These are phyloP conservation scores for Tylopilus rubrobrunneus DNA, from an alignment of 768 basidiomycete genomes.

Conservation along the genomic window DNA sequence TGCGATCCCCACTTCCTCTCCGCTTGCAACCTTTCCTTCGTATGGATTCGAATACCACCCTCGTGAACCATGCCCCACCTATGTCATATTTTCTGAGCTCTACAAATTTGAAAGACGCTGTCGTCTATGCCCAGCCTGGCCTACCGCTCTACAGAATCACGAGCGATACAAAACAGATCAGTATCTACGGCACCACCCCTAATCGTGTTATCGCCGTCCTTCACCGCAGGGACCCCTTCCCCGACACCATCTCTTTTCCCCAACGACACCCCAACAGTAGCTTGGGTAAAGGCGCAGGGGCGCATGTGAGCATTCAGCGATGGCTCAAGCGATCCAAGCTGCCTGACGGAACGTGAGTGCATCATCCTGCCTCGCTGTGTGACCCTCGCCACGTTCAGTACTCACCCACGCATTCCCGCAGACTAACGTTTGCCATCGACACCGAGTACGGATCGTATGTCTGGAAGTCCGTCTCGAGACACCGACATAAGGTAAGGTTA, in stretches of 20 bases:
- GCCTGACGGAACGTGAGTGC: constrained; percentile 22
- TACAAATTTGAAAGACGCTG: constrained; percentile 13
- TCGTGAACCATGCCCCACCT: constrained; percentile 23
- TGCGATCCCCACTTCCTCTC: background rate
- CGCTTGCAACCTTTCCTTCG: too few relatives aligned
- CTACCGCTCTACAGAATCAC: constrained; percentile 26
- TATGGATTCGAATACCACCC: constrained; percentile 29
- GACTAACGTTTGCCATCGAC: constrained; percentile 18
- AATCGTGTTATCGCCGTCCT: constrained; percentile 20
- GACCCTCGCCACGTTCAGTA: background rate
- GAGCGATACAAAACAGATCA: constrained; percentile 17
- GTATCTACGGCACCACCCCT: constrained; percentile 8
- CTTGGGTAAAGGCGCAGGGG: background rate
- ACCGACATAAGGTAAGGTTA: constrained; percentile 21
- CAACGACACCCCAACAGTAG: background rate
- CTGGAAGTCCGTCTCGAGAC: constrained; percentile 24
- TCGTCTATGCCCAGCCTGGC: constrained; percentile 17
- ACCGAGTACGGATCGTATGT: constrained; percentile 24
- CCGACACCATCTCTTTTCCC: constrained; percentile 28
- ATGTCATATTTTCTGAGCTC: constrained; percentile 27
- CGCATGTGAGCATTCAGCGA: constrained; percentile 19
- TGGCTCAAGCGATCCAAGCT: constrained; percentile 28
- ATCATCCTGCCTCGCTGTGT: background rate
- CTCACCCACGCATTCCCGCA: background rate
- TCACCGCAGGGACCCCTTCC: constrained; percentile 25